These are phyloP conservation scores for Ormosia semicastrata DNA, from an alignment of 306 rosid species.

Conservation along the genomic window DNA sequence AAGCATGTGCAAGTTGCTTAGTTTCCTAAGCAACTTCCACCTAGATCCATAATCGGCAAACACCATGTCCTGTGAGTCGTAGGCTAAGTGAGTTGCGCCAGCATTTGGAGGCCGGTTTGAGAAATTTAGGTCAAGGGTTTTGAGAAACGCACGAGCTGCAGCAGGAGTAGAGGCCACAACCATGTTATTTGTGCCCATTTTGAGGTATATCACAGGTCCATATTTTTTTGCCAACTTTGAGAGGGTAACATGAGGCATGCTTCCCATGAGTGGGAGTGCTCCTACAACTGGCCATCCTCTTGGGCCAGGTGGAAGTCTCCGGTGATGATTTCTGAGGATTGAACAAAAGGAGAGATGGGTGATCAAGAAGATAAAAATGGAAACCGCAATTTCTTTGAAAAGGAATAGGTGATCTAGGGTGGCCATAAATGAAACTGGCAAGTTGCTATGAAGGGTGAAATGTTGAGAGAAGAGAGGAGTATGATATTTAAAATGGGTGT, in stretches of 20 bases:
- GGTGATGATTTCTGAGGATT: neutral
- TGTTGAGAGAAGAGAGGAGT: too few relatives aligned
- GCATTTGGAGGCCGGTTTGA: slow-evolving; percentile 32
- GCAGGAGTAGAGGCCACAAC: slow-evolving; percentile 39
- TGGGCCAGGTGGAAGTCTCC: slow-evolving; percentile 35
- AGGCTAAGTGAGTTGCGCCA: slow-evolving; percentile 23
- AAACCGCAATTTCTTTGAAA: neutral
- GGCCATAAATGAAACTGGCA: neutral
- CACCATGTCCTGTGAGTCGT: slow-evolving; percentile 38
- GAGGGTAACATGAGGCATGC: slow-evolving; percentile 37
- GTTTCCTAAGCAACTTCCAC: slow-evolving; percentile 35
- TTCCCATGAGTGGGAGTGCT: slow-evolving; percentile 30
- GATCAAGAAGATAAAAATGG: slow-evolving; percentile 27
- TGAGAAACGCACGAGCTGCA: slow-evolving; percentile 35
- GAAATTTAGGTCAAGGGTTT: slow-evolving; percentile 30
- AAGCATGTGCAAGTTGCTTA: slow-evolving; percentile 43
- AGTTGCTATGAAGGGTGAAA: too few relatives aligned
- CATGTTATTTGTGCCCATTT: slow-evolving; percentile 31
- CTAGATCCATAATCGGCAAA: slow-evolving; percentile 30
- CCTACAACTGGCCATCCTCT: slow-evolving; percentile 32
- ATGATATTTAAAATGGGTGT: too few relatives aligned
- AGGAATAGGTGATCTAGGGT: neutral
- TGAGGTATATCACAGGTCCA: slow-evolving; percentile 38
- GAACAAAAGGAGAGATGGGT: slow-evolving; percentile 13
- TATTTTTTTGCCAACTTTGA: slow-evolving; percentile 12